phyloP scores from a whole-genome alignment of 2,329 filamentous ascomycete genomes.

The Neofusicoccum sp. region DNA sequence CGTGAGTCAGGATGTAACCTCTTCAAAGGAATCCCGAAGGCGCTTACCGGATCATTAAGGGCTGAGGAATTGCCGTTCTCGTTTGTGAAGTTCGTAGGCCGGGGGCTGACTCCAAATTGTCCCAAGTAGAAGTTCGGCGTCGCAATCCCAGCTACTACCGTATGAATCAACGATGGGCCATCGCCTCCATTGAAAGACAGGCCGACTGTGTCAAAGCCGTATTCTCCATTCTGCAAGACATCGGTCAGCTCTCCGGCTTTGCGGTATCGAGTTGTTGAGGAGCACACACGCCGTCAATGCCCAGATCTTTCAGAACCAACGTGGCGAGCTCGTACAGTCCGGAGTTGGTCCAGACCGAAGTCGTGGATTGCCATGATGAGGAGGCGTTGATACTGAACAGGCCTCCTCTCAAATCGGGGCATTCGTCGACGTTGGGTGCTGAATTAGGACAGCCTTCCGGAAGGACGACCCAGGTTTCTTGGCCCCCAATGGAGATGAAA shows the following conservation, averaged over 20 bases:
- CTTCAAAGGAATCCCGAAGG: not conserved
- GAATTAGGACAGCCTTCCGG: conserved; percentile 35
- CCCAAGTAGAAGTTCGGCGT: conserved; percentile 42
- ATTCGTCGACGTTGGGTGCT: conserved; percentile 28
- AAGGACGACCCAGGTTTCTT: conserved; percentile 38
- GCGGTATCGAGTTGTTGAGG: not conserved
- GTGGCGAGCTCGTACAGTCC: not conserved
- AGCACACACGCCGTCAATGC: conserved; percentile 1
- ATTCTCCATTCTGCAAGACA: conserved; percentile 30
- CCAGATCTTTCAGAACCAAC: not conserved
- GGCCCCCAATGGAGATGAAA: conserved; percentile 35
- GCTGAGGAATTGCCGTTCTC: conserved; percentile 35
- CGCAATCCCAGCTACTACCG: conserved; percentile 40
- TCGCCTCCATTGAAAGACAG: conserved; percentile 33
- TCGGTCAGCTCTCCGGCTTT: not conserved
- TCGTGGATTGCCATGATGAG: conserved; percentile 25
- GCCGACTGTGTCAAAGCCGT: conserved; percentile 38
- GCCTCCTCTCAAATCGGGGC: conserved; percentile 33
- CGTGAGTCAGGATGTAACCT: not conserved
- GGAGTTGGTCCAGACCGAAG: conserved; percentile 6
- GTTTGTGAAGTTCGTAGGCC: conserved; percentile 43
- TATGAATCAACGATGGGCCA: conserved; percentile 31
- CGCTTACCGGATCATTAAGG: conserved; percentile 24
- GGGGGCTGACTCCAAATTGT: conserved; percentile 39
- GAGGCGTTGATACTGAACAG: conserved; percentile 35